Base-by-base conservation (phyloP, 2,329 filamentous ascomycete species). In the Fusarium sp. region DNA sequence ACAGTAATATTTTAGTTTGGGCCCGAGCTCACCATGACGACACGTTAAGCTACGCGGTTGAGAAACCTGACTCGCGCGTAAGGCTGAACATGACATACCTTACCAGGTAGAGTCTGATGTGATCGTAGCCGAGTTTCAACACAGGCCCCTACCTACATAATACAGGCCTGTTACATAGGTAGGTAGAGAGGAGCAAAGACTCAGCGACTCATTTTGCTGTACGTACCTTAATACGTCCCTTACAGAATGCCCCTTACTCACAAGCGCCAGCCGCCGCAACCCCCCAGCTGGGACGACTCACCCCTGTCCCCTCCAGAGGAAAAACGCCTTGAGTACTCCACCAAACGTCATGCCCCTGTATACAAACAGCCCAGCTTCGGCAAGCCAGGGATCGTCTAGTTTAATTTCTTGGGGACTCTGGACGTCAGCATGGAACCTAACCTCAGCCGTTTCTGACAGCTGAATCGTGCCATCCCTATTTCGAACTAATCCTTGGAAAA, bases 311-410 rank as follows among this genome's bases (percentile, higher is more conserved):
- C 56, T 39, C 28, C 48, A 32, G 12, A 47, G 8, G 26, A 58
- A 74, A 62, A 72, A 74, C 34, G 71, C 71, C 67, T 74, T 68
- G 59, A 67, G 70, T 52, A 67, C 52, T 52, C 71, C 67, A 74
- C 71, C 38, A 51, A 60, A 51, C 62, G 71, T 65, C 59, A 74
- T 58, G 57, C 59, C 72, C 72, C 62, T 67, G 68, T 59, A 57
- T 59, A 50, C 32, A 51, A 51, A 55, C 26, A 50, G 44, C 50
- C 47, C 60, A 58, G 51, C 57, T 52, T 45, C 60, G 62, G 51
- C 61, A 60, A 32, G 34, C 24, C 55, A 70, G 34, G 61, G 56
- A 71, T 67, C 59, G n/a, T 51, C 48, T 24, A 65, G 44, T 38
- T 41, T 61, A 60, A 69, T 55, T 66, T 66, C 52, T 52, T 70